Base-by-base conservation (phyloP, 208 protist genomes). In the Endotrypanum monterogeii region DNA sequence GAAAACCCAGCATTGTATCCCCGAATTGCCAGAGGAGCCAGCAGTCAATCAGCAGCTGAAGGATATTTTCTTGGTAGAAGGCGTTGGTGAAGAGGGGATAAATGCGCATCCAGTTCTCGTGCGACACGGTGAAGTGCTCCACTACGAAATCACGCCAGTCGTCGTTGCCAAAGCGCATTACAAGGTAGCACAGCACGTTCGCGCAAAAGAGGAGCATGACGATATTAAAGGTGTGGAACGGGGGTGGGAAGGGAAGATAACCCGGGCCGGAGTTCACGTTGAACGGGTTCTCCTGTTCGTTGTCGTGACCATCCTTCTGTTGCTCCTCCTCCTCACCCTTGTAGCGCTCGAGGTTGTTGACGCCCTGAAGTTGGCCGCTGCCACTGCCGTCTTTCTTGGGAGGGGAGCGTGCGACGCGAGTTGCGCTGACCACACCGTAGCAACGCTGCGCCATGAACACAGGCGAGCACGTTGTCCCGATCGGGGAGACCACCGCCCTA, bases 181-280 rank as follows among this genome's bases (percentile, higher is more conserved):
- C 56, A 3, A 89, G 37, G 79, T 96, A 96, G 75, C 74, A 88
- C n/a, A 95, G 63, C 16, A 92, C 73, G 57, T 96, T 96, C 25
- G 83, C 84, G 35, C 94, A 25, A 61, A 96, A 85, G 32, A 96
- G 83, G 14, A 96, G 50, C 90, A 95, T 95, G 37, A 95, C 82
- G 54, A 95, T 83, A 84, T 96, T 96, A 71, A 96, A 74, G 67
- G 92, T 96, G 76, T 96, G 90, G 78, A 96, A 96, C 25, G 92
- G 92, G 0, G 92, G 80, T 0, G 89, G 85, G 69, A 96, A 96
- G 39, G 92, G 92, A 58, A 96, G 84, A 79, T 93, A 94, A 55
- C 89, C 92, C 0, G 86, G 79, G 57, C 88, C 86, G 28, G 79
- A 74, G 74, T 79, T 79, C 46, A 72, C 60, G 25, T 63, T 48